Conservation (phyloP, 345 rosid genomes). For the Hibiscus tridactylites region DNA sequence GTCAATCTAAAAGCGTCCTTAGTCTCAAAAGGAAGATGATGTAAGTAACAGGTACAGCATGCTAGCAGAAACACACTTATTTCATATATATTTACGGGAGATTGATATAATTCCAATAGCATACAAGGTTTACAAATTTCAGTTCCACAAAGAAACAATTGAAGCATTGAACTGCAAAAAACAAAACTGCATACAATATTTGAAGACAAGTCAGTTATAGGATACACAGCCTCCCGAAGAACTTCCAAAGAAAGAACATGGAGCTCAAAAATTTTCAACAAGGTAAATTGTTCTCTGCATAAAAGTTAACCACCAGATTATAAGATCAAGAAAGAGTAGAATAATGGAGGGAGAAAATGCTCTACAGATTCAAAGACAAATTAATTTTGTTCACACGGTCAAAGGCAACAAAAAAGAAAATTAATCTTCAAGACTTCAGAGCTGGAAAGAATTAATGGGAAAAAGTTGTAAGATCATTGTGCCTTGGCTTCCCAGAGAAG, state of each 20-base stretch:
- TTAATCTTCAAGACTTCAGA: not conserved
- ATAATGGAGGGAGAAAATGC: not conserved
- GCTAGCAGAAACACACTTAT: constrained; percentile 2
- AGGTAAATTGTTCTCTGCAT: constrained; percentile 45
- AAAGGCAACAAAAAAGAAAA: not conserved
- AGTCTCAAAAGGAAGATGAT: not conserved
- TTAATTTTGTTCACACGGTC: not conserved
- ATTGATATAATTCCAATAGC: constrained; percentile 3
- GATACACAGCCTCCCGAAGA: constrained; percentile 77
- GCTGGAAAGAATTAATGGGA: not conserved
- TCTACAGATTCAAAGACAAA: not conserved
- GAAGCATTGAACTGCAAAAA: not conserved
- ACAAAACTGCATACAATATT: not conserved
- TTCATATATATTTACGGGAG: not conserved
- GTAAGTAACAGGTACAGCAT: not conserved
- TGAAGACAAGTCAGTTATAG: constrained; percentile 21
- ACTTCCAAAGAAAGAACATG: constrained; percentile 63
- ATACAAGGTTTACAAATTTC: constrained; percentile 8
- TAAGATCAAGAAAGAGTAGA: constrained; percentile 12
- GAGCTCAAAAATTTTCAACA: constrained; percentile 42
- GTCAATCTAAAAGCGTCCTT: not conserved
- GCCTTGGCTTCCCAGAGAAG: not conserved
- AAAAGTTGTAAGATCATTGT: not conserved
- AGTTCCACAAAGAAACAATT: not conserved
- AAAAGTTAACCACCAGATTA: constrained; percentile 13